Percentiles rank a stretch among this genome's conserved stretches.
Conservation (phyloP, 345 rosid genomes). For the Combretum micranthum region DNA sequence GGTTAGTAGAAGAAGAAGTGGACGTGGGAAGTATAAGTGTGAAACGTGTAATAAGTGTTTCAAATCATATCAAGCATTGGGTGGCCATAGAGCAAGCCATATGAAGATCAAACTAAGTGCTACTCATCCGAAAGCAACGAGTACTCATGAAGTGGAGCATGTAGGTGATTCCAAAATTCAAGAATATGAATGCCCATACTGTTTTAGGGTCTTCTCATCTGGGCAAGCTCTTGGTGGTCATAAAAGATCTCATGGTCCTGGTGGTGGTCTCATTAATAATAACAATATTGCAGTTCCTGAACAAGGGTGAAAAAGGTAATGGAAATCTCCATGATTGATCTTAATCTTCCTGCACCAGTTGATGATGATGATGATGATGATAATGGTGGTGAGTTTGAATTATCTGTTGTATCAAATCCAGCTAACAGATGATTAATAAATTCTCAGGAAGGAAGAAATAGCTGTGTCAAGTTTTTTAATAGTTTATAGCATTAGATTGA, state of each 20-base stretch:
- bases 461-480: too few species aligned
- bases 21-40: constrained; percentile 16
- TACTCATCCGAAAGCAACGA: background rate
- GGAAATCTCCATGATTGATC: constrained; percentile 14
- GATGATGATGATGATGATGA: constrained; percentile 20
- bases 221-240: constrained; percentile 36
- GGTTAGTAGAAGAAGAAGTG: constrained; percentile 4
- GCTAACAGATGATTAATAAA: background rate
- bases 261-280: constrained; percentile 5
- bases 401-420: constrained; percentile 12
- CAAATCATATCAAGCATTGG: constrained; percentile 30
- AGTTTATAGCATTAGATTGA: too few species aligned
- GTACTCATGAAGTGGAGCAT: background rate
- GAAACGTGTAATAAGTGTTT: constrained; percentile 26
- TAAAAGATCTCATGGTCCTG: constrained; percentile 24
- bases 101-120: constrained; percentile 16
- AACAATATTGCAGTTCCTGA: background rate
- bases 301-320: constrained; percentile 5
- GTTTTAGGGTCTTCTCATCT: constrained; percentile 24
- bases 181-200: constrained; percentile 20
- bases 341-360: constrained; percentile 25
- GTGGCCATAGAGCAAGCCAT: constrained; percentile 30
- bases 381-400: constrained; percentile 17
- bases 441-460: too few species aligned
- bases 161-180: background rate